A percentile compares a stretch with the other conserved stretches of the same genome.
These are phyloP conservation scores for carrot (Daucus carota) DNA, from an alignment of 129 eudicot genomes.

Conservation along the genomic window DH1_v3.0 NC_030386.2:9350001-9350500, in stretches of 20 bases:
- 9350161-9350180: too few species aligned
- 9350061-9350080: too few species aligned
- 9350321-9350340: constrained; percentile 53
- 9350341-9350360: constrained; percentile 3
- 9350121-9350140: too few species aligned
- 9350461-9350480: neutral
- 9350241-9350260: constrained; percentile 32
- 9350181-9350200: neutral
- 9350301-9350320: constrained; percentile 57
- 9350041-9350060: too few species aligned
- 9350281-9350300: constrained; percentile 61
- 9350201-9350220: neutral
- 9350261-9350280: constrained; percentile 38
- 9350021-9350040: too few species aligned
- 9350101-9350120: too few species aligned
- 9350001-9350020: too few species aligned
- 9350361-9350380: neutral
- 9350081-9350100: too few species aligned
- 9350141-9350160: too few species aligned
- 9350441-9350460: neutral
- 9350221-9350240: neutral
- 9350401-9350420: neutral
- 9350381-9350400: neutral
- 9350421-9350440: neutral
- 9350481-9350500: neutral